A percentile compares a stretch with the other conserved stretches of the same genome.
Conservation (phyloP, 2,329 filamentous ascomycete species). For the Aspergillus sp. region DNA sequence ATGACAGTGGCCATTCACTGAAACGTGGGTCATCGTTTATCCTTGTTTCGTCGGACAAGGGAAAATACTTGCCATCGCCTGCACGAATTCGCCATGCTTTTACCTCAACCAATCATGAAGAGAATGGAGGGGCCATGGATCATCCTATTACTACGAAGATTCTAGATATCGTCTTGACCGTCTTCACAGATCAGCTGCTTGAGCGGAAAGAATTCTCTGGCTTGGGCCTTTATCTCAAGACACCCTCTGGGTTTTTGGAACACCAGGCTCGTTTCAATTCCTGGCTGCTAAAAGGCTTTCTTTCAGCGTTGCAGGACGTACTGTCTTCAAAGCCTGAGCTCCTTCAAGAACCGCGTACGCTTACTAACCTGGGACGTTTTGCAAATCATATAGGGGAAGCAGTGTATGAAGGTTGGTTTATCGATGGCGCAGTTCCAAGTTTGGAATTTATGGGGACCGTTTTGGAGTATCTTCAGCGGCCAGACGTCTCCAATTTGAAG, state of each 20-base stretch:
- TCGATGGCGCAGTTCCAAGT: constrained; percentile 76
- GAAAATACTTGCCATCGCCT: constrained; percentile 53
- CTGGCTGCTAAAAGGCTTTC: constrained; percentile 71
- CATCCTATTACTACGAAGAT: constrained; percentile 71
- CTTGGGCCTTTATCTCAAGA: constrained; percentile 77
- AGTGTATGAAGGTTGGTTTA: constrained; percentile 94
- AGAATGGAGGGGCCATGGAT: constrained; percentile 47
- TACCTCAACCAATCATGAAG: constrained; percentile 51
- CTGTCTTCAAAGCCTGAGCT: constrained; percentile 68
- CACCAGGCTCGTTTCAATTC: constrained; percentile 95
- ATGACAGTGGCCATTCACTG: constrained; percentile 56
- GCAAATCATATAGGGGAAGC: constrained; percentile 78
- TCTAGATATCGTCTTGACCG: constrained; percentile 68
- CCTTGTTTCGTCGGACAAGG: constrained; percentile 68
- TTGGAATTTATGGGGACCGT: constrained; percentile 82
- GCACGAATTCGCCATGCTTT: constrained; percentile 61
- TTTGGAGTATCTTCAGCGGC: constrained; percentile 81
- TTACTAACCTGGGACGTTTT: constrained; percentile 83
- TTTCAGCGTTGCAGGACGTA: constrained; percentile 65
- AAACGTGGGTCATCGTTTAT: constrained; percentile 87
- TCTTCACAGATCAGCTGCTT: constrained; percentile 83
- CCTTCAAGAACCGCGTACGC: constrained; percentile 72
- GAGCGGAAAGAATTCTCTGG: constrained; percentile 86
- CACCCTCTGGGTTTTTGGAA: constrained; percentile 87
- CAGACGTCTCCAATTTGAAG: constrained; percentile 76